A percentile compares a stretch with the other conserved stretches of the same genome.
These are phyloP conservation scores for Aureobasidium sp. DNA, from an alignment of 2,329 filamentous ascomycete species.

Conservation along the genomic window DNA sequence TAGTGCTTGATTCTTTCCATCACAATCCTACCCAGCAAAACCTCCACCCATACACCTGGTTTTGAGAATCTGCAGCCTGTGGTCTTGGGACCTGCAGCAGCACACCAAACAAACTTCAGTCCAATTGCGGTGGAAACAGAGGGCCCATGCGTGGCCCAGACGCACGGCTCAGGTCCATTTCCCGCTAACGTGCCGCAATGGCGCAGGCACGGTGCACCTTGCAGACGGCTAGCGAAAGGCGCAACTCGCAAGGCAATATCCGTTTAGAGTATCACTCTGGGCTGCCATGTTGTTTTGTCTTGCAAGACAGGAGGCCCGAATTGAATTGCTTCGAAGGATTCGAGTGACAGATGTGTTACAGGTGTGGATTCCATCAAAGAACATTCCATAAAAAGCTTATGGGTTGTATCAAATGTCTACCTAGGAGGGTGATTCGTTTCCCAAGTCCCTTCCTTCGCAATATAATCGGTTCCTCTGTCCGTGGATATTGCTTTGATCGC, in stretches of 20 bases:
- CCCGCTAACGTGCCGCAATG: background rate
- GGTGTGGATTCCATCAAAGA: background rate
- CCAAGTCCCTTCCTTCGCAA: too few species aligned
- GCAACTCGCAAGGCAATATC: background rate
- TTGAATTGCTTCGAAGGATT: background rate
- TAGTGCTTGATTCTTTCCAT: too few species aligned
- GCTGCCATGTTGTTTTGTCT: background rate
- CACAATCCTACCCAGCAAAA: background rate
- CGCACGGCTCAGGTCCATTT: background rate
- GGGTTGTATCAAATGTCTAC: background rate
- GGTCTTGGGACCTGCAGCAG: background rate
- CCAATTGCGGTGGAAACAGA: background rate
- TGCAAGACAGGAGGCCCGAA: background rate
- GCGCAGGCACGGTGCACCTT: too few species aligned
- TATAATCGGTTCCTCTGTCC: background rate
- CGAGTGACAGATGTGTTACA: background rate
- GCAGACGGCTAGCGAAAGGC: background rate
- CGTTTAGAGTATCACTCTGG: too few species aligned
- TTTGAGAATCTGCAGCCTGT: background rate
- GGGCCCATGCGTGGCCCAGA: background rate
- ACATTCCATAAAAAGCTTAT: background rate
- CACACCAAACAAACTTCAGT: background rate
- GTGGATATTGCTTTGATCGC: background rate
- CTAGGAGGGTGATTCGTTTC: background rate
- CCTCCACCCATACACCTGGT: background rate